phyloP scores from a whole-genome alignment of 176 grass and related monocot species.

The Cocos nucifera region DNA sequence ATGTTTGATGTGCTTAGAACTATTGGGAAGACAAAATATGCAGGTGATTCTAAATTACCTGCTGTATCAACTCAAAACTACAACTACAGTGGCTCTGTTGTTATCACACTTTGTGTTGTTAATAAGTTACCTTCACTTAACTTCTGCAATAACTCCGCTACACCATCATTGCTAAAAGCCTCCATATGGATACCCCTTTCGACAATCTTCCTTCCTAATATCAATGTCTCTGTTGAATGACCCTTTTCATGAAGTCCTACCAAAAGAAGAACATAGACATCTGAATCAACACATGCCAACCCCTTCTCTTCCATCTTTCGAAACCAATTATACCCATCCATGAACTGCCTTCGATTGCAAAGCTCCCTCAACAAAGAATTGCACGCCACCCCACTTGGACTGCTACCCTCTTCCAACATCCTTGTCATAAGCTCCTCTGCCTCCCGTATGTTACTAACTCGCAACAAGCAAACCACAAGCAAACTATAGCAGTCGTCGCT shows the following conservation, averaged over 20 bases:
- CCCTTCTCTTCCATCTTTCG: constrained; percentile 32
- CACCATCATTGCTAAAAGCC: constrained; percentile 28
- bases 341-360: constrained; percentile 23
- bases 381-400: constrained; percentile 26
- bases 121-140: constrained; percentile 46
- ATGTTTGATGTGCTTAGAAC: too few species aligned
- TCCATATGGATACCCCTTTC: constrained; percentile 37
- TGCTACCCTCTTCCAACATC: constrained; percentile 60
- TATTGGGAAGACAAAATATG: too few species aligned
- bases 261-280: constrained; percentile 45
- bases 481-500: constrained; percentile 48
- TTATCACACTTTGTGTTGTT: constrained; percentile 18
- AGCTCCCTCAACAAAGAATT: constrained; percentile 55
- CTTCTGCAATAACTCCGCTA: constrained; percentile 38
- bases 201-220: constrained; percentile 29
- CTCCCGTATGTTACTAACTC: constrained; percentile 22
- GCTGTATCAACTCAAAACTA: too few species aligned
- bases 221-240: constrained; percentile 27
- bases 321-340: constrained; percentile 53
- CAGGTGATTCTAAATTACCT: too few species aligned
- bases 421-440: constrained; percentile 37
- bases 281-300: constrained; percentile 36
- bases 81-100: background rate
- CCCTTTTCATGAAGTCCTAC: constrained; percentile 42
- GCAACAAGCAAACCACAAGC: constrained; percentile 50